These are phyloP conservation scores for Thelonectria blattea DNA, from an alignment of 2,329 filamentous ascomycete species.

Conservation along the genomic window DNA sequence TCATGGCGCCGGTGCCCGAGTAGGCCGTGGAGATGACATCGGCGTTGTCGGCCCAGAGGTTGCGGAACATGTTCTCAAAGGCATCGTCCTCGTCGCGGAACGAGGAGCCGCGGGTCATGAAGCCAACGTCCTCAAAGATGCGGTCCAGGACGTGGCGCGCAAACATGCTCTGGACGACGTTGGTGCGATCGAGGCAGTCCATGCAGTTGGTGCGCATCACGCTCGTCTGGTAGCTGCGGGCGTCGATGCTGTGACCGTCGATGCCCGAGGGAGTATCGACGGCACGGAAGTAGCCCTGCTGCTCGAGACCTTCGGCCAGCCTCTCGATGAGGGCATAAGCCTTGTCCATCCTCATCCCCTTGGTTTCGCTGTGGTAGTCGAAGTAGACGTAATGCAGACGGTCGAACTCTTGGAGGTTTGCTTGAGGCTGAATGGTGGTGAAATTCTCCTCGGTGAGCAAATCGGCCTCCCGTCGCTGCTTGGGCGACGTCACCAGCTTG, in stretches of 20 bases:
- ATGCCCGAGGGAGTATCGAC: slow-evolving; percentile 79
- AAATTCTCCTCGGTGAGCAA: slow-evolving; percentile 78
- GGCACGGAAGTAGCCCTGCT: slow-evolving; percentile 91
- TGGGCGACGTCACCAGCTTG: slow-evolving; percentile 71
- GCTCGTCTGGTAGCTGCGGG: slow-evolving; percentile 80
- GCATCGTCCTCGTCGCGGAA: slow-evolving; percentile 77
- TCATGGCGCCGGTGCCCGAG: slow-evolving; percentile 94
- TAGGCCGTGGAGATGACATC: slow-evolving; percentile 93
- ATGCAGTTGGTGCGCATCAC: slow-evolving; percentile 98
- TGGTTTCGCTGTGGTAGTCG: slow-evolving; percentile 97
- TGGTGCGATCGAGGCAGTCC: slow-evolving; percentile 97
- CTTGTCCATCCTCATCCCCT: slow-evolving; percentile 91
- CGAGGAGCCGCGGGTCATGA: slow-evolving; percentile 76
- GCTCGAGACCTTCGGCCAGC: slow-evolving; percentile 74
- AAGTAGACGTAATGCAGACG: slow-evolving; percentile 96
- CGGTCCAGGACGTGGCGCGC: slow-evolving; percentile 87
- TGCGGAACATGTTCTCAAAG: slow-evolving; percentile 93
- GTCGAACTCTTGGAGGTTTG: slow-evolving; percentile 70
- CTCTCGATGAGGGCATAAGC: slow-evolving; percentile 86
- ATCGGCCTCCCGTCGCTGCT: slow-evolving; percentile 70
- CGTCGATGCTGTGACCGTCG: slow-evolving; percentile 72
- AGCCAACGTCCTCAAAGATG: slow-evolving; percentile 83
- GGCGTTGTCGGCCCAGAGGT: slow-evolving; percentile 98
- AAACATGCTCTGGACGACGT: slow-evolving; percentile 97
- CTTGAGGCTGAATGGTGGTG: slow-evolving; percentile 72